Conservation (phyloP, 2,329 filamentous ascomycete genomes). For the Trichoderma sp. region DNA sequence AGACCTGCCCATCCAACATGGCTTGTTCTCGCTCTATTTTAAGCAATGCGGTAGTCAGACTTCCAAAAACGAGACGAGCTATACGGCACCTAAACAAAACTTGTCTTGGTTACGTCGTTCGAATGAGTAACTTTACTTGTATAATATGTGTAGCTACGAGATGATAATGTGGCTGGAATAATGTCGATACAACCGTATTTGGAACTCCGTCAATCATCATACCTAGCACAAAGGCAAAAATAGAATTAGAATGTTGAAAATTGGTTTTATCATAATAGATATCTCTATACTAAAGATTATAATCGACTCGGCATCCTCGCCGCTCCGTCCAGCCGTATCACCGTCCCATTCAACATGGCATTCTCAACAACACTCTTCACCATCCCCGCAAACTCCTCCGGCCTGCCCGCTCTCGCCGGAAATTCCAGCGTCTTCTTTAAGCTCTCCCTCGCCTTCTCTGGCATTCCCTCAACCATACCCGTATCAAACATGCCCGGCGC, state of each 20-base stretch:
- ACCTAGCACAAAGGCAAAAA: background rate
- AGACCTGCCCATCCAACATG: background rate
- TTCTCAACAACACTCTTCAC: background rate
- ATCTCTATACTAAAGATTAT: background rate
- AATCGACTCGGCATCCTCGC: slow-evolving; percentile 3
- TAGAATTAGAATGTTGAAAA: background rate
- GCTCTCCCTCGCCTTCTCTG: background rate
- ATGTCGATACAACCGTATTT: background rate
- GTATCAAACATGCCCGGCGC: slow-evolving; percentile 9
- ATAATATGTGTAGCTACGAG: background rate
- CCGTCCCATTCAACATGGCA: slow-evolving; percentile 5
- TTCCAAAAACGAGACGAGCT: background rate
- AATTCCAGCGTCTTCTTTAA: slow-evolving; percentile 1
- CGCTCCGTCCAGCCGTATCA: background rate
- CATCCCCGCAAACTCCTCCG: slow-evolving; percentile 8
- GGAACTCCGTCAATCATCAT: background rate
- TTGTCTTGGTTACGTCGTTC: background rate
- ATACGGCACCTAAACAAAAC: too few relatives aligned
- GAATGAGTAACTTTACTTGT: background rate
- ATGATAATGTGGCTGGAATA: background rate
- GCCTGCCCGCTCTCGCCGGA: slow-evolving; percentile 8
- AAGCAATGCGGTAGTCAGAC: background rate
- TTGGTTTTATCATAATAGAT: background rate
- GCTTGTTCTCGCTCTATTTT: background rate
- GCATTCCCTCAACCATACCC: slow-evolving; percentile 1